phyloP scores from a whole-genome alignment of 2,329 filamentous ascomycete genomes.

The Ophiocordyceps camponoti-rufipedis region DNA sequence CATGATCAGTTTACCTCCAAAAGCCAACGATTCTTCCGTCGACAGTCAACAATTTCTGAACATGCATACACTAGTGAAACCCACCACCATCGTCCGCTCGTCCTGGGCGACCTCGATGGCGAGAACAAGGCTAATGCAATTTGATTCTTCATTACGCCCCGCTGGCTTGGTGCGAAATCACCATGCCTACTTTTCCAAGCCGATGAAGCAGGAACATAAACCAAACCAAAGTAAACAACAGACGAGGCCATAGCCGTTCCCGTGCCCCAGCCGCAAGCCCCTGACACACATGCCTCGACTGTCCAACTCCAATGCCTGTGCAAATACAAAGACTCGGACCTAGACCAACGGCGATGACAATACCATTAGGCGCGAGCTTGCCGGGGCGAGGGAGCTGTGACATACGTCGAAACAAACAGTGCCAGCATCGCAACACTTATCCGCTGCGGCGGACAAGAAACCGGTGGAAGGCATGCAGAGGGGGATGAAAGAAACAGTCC shows the following conservation, averaged over 20 bases:
- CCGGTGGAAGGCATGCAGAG: not conserved
- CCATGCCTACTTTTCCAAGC: too few relatives aligned
- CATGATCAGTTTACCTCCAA: too few relatives aligned
- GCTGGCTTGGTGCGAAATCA: too few relatives aligned
- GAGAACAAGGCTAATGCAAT: too few relatives aligned
- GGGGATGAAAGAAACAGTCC: not conserved
- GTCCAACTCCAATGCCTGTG: slow-evolving; percentile 9
- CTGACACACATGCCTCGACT: slow-evolving; percentile 3
- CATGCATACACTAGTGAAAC: too few relatives aligned
- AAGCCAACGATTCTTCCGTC: too few relatives aligned
- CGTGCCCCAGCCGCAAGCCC: slow-evolving; percentile 1
- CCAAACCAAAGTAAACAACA: not conserved
- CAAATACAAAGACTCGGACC: not conserved
- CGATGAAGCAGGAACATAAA: too few relatives aligned
- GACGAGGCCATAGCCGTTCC: slow-evolving; percentile 4
- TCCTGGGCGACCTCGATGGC: too few relatives aligned
- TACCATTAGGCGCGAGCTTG: not conserved
- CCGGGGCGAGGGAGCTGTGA: not conserved
- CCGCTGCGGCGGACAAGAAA: not conserved
- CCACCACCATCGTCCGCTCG: too few relatives aligned
- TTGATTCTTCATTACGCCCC: too few relatives aligned
- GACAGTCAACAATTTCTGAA: too few relatives aligned
- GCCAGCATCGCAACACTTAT: not conserved
- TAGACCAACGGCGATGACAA: not conserved
- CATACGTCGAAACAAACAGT: not conserved